These are phyloP conservation scores for Nothopassalora personata DNA, from an alignment of 2,329 filamentous ascomycete genomes.

Conservation along the genomic window DNA sequence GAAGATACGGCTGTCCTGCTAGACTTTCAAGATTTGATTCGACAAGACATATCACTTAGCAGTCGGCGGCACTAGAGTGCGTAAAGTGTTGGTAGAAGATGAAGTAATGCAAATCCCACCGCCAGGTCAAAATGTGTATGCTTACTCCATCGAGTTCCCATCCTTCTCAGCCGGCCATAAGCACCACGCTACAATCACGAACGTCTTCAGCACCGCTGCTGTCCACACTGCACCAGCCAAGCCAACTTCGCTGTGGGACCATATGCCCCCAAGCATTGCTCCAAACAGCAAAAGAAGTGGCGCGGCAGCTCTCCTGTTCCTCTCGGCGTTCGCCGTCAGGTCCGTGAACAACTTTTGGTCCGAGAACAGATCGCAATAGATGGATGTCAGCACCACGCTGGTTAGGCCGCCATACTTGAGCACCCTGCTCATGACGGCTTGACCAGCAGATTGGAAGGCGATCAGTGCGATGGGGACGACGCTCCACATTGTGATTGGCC, in stretches of 20 bases:
- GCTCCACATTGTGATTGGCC: slow-evolving; percentile 36
- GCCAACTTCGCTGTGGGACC: slow-evolving; percentile 48
- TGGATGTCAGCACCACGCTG: slow-evolving; percentile 73
- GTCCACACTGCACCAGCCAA: slow-evolving; percentile 50
- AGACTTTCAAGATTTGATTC: slow-evolving; percentile 34
- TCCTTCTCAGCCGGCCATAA: slow-evolving; percentile 37
- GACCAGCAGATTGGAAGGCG: slow-evolving; percentile 72
- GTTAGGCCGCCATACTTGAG: slow-evolving; percentile 66
- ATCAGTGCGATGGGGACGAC: slow-evolving; percentile 63
- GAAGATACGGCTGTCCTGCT: no score
- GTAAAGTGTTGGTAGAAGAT: background rate
- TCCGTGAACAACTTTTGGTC: slow-evolving; percentile 50
- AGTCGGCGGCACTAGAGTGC: slow-evolving; percentile 14
- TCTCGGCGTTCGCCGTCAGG: slow-evolving; percentile 44
- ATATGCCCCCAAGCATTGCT: slow-evolving; percentile 51
- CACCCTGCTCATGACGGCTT: slow-evolving; percentile 68
- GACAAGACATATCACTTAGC: slow-evolving; percentile 17
- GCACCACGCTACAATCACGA: slow-evolving; percentile 37
- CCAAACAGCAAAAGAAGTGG: slow-evolving; percentile 50
- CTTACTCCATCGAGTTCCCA: slow-evolving; percentile 2
- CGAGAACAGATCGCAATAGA: slow-evolving; percentile 75
- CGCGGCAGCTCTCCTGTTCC: slow-evolving; percentile 49
- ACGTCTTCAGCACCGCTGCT: slow-evolving; percentile 37
- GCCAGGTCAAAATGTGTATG: background rate
- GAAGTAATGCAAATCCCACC: background rate